Evolutionary conservation across 805 yeast species (phyloP), one percentile per base, ranked within the genome.

Genomic region (Ascoidea asiatica): DNA sequence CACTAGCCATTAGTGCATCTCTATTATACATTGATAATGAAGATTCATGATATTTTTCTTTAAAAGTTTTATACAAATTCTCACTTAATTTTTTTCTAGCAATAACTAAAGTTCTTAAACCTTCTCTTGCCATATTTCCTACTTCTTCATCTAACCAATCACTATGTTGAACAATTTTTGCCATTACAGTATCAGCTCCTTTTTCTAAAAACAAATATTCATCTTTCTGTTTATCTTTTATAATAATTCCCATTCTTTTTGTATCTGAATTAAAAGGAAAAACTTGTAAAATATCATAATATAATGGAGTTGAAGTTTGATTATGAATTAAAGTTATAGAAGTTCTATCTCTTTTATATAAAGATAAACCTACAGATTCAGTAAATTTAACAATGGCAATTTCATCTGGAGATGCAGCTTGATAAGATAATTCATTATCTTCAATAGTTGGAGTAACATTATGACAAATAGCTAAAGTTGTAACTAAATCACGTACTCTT

Each of bases 101-200:
- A 51, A 92, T 78, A 2, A 92, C 98, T 53, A 92, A 71, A 0
- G 99, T 92, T 57, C 99, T 76, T 50, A 92, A 70, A 17, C 99
- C 99, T 64, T 92, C 99, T 49, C 98, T 78, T 1, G 98, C 97
- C 97, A 92, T 88, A 55, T 92, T 92, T 18, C 88, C 81, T 0
- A 95, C 87, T 61, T 92, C 99, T 64, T 92, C 99, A 47, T 94
- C 98, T 21, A 92, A 65, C 99, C 99, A 92, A 58, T 90, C 97
- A 57, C 81, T 88, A 37, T 72, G 72, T 52, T 77, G 81, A 11
- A 92, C 97, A 48, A 90, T 84, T 20, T 67, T 71, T 15, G 75
- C 62, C 96, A 92, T 92, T 5, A 88, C 96, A 0, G 95, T 79
- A 60, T 92, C 99, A 2, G 99, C 99, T 50, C 99, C 99, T 58